Conservation (phyloP, 495 filamentous ascomycete species). For the Lepraria neglecta region DNA sequence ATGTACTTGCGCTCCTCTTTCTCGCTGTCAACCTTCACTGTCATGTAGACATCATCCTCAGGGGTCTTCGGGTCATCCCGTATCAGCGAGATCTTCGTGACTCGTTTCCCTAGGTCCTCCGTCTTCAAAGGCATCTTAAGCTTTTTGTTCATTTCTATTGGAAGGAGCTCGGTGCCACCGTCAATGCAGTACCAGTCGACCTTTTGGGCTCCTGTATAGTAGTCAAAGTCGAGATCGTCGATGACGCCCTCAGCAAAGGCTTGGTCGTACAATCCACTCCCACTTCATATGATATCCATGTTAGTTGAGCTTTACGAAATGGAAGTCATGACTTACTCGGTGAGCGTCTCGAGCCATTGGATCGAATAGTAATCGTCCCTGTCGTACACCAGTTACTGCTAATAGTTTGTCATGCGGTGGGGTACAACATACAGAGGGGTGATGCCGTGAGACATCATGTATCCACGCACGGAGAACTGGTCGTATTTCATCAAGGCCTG, state of each 20-base stretch:
- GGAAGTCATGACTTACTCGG: not conserved
- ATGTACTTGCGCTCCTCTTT: constrained; percentile 22
- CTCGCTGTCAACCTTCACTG: constrained; percentile 13
- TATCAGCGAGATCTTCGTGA: not conserved
- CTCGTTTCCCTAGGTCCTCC: not conserved
- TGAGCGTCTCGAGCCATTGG: constrained; percentile 17
- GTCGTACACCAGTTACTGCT: not conserved
- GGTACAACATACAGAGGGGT: constrained; percentile 6
- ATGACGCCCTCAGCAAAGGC: constrained; percentile 30
- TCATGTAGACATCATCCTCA: not conserved
- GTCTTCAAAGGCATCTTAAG: not conserved
- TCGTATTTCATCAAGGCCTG: constrained; percentile 15
- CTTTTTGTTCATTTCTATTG: not conserved
- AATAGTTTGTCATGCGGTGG: not conserved
- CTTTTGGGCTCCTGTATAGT: not conserved
- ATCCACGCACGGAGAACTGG: constrained; percentile 12
- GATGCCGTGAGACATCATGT: constrained; percentile 13
- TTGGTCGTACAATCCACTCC: constrained; percentile 32
- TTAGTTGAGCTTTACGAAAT: not conserved
- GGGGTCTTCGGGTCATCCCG: not conserved
- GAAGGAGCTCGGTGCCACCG: not conserved
- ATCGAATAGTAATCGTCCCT: constrained; percentile 15
- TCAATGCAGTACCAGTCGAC: constrained; percentile 1
- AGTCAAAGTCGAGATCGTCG: constrained; percentile 31
- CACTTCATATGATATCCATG: constrained; percentile 7